Conservation (phyloP, 139 green algal species). For the Chlamydomonas schloesseri region DNA sequence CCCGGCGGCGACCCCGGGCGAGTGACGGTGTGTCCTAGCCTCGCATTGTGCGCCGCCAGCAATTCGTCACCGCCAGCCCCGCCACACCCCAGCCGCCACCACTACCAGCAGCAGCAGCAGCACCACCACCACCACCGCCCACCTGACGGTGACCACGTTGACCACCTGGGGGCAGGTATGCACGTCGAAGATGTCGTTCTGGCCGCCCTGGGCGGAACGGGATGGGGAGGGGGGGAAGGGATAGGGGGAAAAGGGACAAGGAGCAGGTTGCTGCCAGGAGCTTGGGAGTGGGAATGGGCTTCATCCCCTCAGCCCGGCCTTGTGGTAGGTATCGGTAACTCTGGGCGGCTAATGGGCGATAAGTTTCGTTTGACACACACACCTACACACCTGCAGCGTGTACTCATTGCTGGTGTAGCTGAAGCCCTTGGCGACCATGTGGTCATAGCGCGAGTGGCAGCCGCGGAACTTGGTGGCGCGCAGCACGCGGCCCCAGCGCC, state of each 20-base stretch:
- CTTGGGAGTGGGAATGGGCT: too few species aligned
- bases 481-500: conserved; percentile 21
- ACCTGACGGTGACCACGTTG: conserved; percentile 33
- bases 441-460: neutral
- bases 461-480: neutral
- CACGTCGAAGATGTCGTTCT: neutral
- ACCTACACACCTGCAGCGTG: neutral
- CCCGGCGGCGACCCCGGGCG: too few species aligned
- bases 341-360: too few species aligned
- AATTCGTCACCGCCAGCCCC: neutral
- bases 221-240: neutral
- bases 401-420: conserved; percentile 27
- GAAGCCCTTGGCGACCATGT: neutral
- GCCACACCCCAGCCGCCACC: neutral
- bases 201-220: neutral
- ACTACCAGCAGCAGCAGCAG: too few species aligned
- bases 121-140: neutral
- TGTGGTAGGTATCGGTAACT: too few species aligned
- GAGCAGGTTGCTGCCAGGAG: too few species aligned
- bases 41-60: too few species aligned
- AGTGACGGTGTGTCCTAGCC: too few species aligned
- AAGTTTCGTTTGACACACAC: too few species aligned
- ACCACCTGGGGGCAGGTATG: conserved; percentile 25
- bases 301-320: too few species aligned
- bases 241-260: too few species aligned